These are phyloP conservation scores for Suillus spraguei DNA, from an alignment of 768 basidiomycete genomes.

Conservation along the genomic window DNA sequence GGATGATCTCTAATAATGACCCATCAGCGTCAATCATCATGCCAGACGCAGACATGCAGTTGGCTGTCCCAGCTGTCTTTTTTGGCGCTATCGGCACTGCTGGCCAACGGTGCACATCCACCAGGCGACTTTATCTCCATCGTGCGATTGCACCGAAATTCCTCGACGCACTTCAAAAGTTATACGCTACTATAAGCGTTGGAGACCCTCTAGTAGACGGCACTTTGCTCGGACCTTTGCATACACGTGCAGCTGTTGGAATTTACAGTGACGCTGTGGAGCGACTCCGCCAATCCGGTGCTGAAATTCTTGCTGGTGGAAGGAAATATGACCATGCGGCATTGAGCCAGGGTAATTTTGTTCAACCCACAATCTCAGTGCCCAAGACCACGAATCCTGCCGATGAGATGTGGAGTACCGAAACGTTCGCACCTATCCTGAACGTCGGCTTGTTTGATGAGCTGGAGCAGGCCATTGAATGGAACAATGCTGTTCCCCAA, in stretches of 20 bases:
- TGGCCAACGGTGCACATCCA: slow-evolving; percentile 84
- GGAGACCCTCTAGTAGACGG: slow-evolving; percentile 81
- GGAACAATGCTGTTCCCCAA: slow-evolving; percentile 90
- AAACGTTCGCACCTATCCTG: slow-evolving; percentile 89
- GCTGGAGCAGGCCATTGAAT: slow-evolving; percentile 82
- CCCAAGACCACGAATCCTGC: slow-evolving; percentile 57
- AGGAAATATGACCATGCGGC: slow-evolving; percentile 51
- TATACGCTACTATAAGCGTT: slow-evolving; percentile 71
- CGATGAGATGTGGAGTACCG: slow-evolving; percentile 71
- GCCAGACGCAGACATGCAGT: slow-evolving; percentile 88
- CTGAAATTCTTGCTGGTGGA: slow-evolving; percentile 80
- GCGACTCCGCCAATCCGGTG: slow-evolving; percentile 62
- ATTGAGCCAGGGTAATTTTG: slow-evolving; percentile 78
- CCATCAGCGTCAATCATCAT: slow-evolving; percentile 83
- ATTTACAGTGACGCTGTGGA: slow-evolving; percentile 65
- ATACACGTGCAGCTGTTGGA: slow-evolving; percentile 67
- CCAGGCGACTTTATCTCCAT: slow-evolving; percentile 89
- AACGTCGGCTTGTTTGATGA: slow-evolving; percentile 87
- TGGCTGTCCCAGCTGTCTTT: slow-evolving; percentile 89
- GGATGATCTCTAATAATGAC: slow-evolving; percentile 23
- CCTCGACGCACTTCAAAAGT: slow-evolving; percentile 68
- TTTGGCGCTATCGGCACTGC: slow-evolving; percentile 92
- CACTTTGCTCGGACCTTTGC: slow-evolving; percentile 88
- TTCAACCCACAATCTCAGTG: slow-evolving; percentile 83
- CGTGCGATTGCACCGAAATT: slow-evolving; percentile 75